Conservation (phyloP, 176 grass and related monocot genomes). For the Typha latifolia region DNA sequence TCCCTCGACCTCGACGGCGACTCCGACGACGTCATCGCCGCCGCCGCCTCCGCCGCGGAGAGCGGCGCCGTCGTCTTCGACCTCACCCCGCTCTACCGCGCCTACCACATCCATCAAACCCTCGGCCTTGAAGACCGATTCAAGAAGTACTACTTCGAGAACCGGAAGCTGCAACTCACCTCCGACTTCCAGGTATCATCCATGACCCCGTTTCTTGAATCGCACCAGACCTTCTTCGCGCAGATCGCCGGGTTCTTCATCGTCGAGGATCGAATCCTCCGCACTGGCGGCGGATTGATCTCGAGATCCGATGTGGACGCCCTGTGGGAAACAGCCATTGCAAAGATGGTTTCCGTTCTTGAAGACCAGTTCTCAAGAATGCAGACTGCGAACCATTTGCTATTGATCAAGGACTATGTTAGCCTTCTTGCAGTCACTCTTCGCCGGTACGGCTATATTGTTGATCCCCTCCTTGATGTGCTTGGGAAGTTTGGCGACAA, state of each 20-base stretch:
- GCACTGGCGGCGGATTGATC: slow-evolving; percentile 76
- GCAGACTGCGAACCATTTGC: slow-evolving; percentile 95
- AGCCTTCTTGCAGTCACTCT: slow-evolving; percentile 66
- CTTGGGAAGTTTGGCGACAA: slow-evolving; percentile 86
- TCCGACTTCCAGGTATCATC: slow-evolving; percentile 96
- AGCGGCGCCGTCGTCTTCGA: slow-evolving; percentile 54
- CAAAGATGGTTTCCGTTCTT: slow-evolving; percentile 86
- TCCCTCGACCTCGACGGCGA: slow-evolving; percentile 71
- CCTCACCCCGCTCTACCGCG: slow-evolving; percentile 88
- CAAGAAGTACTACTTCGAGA: slow-evolving; percentile 92
- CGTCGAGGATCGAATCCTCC: slow-evolving; percentile 80
- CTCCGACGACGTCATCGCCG: slow-evolving; percentile 62
- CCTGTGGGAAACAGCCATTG: slow-evolving; percentile 79
- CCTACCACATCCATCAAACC: slow-evolving; percentile 83
- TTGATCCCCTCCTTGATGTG: slow-evolving; percentile 79
- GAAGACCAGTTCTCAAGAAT: slow-evolving; percentile 95
- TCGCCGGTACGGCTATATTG: slow-evolving; percentile 81
- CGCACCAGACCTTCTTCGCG: slow-evolving; percentile 93
- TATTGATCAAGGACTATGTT: slow-evolving; percentile 93
- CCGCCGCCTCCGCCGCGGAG: slow-evolving; percentile 33
- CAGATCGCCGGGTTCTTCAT: slow-evolving; percentile 98
- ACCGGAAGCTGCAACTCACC: slow-evolving; percentile 92
- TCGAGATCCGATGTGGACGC: slow-evolving; percentile 70
- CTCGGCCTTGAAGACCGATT: slow-evolving; percentile 69
- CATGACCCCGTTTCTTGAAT: slow-evolving; percentile 85